These are phyloP conservation scores for Rhodotorula sp. DNA, from an alignment of 1,284 basidiomycete species.

Conservation along the genomic window DNA sequence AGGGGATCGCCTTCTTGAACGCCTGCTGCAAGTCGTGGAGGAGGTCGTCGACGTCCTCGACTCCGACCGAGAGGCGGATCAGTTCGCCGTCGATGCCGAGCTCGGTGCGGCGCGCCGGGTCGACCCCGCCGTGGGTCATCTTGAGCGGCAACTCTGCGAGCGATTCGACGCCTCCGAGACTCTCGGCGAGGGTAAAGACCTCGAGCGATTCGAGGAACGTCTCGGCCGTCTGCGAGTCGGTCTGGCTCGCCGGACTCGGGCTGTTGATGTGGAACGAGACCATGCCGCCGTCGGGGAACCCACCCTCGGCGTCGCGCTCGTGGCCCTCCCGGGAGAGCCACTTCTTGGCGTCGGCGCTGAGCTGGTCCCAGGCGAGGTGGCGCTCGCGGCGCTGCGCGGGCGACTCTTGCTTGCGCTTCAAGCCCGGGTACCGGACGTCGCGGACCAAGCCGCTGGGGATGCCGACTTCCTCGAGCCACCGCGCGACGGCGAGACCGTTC, in stretches of 20 bases:
- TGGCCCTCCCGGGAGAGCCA: conserved; percentile 44
- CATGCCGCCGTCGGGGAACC: conserved; percentile 85
- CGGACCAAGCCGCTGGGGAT: conserved; percentile 60
- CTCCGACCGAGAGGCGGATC: conserved; percentile 78
- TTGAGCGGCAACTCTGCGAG: conserved; percentile 45
- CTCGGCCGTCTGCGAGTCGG: conserved; percentile 51
- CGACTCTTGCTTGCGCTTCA: conserved; percentile 51
- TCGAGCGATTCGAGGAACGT: conserved; percentile 67
- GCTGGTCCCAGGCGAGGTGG: conserved; percentile 60
- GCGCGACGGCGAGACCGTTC: conserved; percentile 76
- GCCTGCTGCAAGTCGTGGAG: conserved; percentile 71
- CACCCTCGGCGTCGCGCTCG: conserved; percentile 45
- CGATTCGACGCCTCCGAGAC: conserved; percentile 80
- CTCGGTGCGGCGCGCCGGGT: conserved; percentile 63
- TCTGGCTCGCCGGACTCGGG: conserved; percentile 14
- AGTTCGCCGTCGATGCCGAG: conserved; percentile 80
- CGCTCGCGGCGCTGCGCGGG: conserved; percentile 32
- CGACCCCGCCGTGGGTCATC: conserved; percentile 56
- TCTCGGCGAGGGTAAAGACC: conserved; percentile 84
- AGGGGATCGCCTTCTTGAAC: conserved; percentile 54
- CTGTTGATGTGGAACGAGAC: conserved; percentile 60
- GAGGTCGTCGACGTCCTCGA: conserved; percentile 83
- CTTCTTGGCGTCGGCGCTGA: conserved; percentile 54
- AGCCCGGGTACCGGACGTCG: conserved; percentile 82
- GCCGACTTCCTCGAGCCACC: conserved; percentile 57